Evolutionary conservation across 805 yeast species (phyloP).

Genomic region (Saccharomyces paradoxus): DNA sequence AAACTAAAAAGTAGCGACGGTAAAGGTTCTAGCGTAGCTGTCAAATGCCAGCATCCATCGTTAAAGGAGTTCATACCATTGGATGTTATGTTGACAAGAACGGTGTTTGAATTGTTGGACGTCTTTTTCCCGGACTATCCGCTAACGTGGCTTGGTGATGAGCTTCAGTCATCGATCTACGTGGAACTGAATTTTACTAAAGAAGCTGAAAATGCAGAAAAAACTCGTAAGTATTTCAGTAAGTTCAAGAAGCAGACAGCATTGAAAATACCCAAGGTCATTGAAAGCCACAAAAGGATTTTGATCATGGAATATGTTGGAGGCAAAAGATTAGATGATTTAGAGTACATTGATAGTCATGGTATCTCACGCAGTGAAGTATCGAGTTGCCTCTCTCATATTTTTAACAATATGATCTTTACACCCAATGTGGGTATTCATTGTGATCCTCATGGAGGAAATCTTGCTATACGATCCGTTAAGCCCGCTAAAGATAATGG

Average conservation of each 20-base stretch:
- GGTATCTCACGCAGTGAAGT: slow-evolving; percentile 70
- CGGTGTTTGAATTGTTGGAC: slow-evolving; percentile 66
- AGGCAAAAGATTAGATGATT: slow-evolving; percentile 79
- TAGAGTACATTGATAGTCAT: slow-evolving; percentile 52
- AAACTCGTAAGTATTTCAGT: slow-evolving; percentile 60
- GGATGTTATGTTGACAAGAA: slow-evolving; percentile 69
- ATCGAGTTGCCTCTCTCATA: slow-evolving; percentile 76
- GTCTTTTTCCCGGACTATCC: slow-evolving; percentile 90
- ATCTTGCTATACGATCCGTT: slow-evolving; percentile 65
- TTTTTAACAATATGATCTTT: slow-evolving; percentile 91
- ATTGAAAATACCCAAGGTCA: slow-evolving; percentile 65
- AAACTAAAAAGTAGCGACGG: slow-evolving; percentile 33
- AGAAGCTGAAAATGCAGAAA: slow-evolving; percentile 74
- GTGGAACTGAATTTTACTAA: slow-evolving; percentile 84
- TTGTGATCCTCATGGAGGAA: slow-evolving; percentile 98
- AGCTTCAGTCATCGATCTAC: slow-evolving; percentile 73
- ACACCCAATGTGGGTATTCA: slow-evolving; percentile 87
- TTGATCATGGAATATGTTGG: slow-evolving; percentile 79
- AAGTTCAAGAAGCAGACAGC: slow-evolving; percentile 57
- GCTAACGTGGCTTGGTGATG: slow-evolving; percentile 91
- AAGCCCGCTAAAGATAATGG: slow-evolving; percentile 10
- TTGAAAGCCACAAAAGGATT: slow-evolving; percentile 58
- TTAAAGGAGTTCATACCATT: slow-evolving; percentile 81
- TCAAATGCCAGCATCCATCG: slow-evolving; percentile 89
- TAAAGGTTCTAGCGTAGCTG: slow-evolving; percentile 73